A percentile compares a stretch with the other conserved stretches of the same genome.
Evolutionary conservation across 768 basidiomycete species (phyloP).

Genomic region (Rhizopogon roseolus): DNA sequence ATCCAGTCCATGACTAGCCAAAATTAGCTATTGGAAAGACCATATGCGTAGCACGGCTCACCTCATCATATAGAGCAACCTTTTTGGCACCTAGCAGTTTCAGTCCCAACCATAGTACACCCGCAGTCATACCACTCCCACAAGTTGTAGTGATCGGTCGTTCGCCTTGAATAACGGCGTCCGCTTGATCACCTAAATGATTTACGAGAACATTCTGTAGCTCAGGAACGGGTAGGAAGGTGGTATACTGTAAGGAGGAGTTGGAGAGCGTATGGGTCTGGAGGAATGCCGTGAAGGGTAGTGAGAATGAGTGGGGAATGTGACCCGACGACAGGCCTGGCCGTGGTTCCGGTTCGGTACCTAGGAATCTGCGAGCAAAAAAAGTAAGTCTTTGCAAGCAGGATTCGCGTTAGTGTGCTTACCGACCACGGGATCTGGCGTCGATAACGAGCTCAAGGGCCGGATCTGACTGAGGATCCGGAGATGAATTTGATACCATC

Average conservation of each 20-base stretch:
- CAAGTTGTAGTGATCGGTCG: conserved; percentile 70
- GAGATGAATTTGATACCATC: conserved; percentile 65
- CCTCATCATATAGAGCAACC: conserved; percentile 91
- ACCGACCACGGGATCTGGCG: conserved; percentile 83
- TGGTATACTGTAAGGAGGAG: conserved; percentile 47
- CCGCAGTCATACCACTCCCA: conserved; percentile 99
- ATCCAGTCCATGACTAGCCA: conserved; percentile 92
- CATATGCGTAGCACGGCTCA: conserved; percentile 30
- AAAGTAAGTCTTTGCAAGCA: conserved; percentile 1
- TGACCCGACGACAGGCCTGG: conserved; percentile 87
- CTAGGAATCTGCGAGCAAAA: conserved; percentile 56
- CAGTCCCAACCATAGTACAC: conserved; percentile 89
- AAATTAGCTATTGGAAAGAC: conserved; percentile 12
- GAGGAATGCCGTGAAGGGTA: conserved; percentile 80
- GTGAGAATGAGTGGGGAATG: conserved; percentile 80
- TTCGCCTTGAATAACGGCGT: conserved; percentile 57
- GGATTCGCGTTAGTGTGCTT: conserved; percentile 12
- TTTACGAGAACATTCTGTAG: conserved; percentile 56
- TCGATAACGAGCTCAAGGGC: conserved; percentile 75
- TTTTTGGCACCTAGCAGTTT: conserved; percentile 58
- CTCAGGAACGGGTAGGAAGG: conserved; percentile 51
- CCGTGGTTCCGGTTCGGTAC: conserved; percentile 84
- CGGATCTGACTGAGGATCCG: conserved; percentile 38
- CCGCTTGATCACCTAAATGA: conserved; percentile 58
- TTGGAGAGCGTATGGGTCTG: conserved; percentile 29